Conservation (phyloP, 371 early-diverging fungal genomes). For the Rhizomucor miehei region DNA sequence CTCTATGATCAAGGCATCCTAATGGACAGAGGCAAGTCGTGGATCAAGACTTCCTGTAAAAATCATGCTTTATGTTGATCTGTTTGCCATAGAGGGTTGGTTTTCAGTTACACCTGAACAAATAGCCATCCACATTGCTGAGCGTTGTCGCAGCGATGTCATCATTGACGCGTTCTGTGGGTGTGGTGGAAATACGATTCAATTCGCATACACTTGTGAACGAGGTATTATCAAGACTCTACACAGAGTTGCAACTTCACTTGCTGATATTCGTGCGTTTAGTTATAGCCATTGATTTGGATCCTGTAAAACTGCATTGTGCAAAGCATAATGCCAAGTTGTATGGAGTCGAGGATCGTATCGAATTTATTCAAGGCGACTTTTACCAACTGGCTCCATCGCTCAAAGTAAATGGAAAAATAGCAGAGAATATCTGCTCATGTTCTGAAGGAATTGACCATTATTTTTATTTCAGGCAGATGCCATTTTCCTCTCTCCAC, state of each 20-base stretch:
- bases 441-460: constrained; percentile 5
- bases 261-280: not conserved
- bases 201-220: constrained; percentile 86
- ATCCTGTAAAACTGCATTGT: constrained; percentile 75
- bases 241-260: not conserved
- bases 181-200: constrained; percentile 94
- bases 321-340: constrained; percentile 85
- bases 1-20: constrained; percentile 82
- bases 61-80: not conserved
- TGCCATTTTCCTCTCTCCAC: constrained; percentile 90
- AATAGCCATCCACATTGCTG: constrained; percentile 83
- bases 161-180: constrained; percentile 96
- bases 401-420: constrained; percentile 35
- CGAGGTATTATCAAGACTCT: constrained; percentile 36
- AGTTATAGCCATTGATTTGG: constrained; percentile 94
- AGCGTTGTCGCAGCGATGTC: constrained; percentile 63
- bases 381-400: constrained; percentile 68
- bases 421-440: constrained; percentile 1
- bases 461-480: constrained; percentile 61
- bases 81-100: constrained; percentile 74
- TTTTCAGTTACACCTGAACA: constrained; percentile 95
- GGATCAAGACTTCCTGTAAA: not conserved
- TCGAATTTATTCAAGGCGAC: constrained; percentile 88
- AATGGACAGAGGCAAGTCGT: constrained; percentile 71
- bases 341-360: constrained; percentile 89